Conservation (phyloP, 75 land plant genomes). For the Cupressus sempervirens region DNA sequence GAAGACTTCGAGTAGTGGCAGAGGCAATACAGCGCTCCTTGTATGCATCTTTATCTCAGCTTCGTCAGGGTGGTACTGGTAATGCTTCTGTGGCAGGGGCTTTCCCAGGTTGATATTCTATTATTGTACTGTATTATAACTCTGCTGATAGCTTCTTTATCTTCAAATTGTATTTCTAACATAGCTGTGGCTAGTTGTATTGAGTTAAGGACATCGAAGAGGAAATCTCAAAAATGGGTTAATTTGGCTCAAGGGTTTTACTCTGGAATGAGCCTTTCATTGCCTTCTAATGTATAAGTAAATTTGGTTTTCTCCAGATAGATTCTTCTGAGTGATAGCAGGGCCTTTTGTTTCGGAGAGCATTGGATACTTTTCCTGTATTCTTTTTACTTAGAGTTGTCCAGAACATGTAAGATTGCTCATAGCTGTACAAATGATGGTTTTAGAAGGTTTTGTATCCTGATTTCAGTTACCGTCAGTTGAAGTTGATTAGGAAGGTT, state of each 20-base stretch:
- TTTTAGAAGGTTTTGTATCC: background rate
- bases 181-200: background rate
- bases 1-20: conserved; percentile 72
- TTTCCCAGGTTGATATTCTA: background rate
- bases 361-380: background rate
- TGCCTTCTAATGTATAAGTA: background rate
- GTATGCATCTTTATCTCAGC: conserved; percentile 46
- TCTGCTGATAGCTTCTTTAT: background rate
- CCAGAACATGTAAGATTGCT: background rate
- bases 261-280: background rate
- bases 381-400: background rate
- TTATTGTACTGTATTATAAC: background rate
- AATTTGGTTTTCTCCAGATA: background rate
- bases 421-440: background rate
- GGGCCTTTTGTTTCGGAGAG: background rate
- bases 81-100: conserved; percentile 5
- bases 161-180: background rate
- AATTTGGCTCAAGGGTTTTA: background rate
- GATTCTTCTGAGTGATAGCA: background rate
- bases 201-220: background rate
- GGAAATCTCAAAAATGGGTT: background rate
- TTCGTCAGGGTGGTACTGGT: conserved; percentile 39
- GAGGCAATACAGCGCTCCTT: conserved; percentile 69
- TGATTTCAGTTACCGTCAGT: background rate
- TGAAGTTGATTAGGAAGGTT: background rate